Conservation (phyloP, 176 grass and related monocot species). For the Avena atlantica region DNA sequence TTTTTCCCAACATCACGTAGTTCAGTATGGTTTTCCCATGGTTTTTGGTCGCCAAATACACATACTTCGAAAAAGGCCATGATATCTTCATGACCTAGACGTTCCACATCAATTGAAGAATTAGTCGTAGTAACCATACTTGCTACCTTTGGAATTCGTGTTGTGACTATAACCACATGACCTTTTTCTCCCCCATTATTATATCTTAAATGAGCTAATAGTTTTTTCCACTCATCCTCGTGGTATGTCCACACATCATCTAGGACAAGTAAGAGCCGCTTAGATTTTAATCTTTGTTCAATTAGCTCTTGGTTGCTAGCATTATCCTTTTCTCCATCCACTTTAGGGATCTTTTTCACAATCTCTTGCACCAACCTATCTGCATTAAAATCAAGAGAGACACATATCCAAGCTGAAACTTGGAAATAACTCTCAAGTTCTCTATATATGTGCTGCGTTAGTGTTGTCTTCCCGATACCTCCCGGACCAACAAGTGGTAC, state of each 20-base stretch:
- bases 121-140: not conserved
- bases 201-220: not conserved
- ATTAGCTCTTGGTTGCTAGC: not conserved
- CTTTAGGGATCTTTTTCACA: not conserved
- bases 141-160: not conserved
- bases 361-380: not conserved
- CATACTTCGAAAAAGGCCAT: not conserved
- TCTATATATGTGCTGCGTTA: conserved; percentile 39
- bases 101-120: not conserved
- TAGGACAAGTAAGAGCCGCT: conserved; percentile 27
- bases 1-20: not conserved
- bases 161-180: conserved; percentile 40
- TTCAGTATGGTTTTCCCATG: not conserved
- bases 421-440: conserved; percentile 16
- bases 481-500: conserved; percentile 52
- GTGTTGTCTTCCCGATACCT: conserved; percentile 58
- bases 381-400: conserved; percentile 33
- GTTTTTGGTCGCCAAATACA: not conserved
- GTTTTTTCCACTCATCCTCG: conserved; percentile 1
- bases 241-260: conserved; percentile 41
- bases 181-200: not conserved
- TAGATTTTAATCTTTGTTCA: not conserved
- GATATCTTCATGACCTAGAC: not conserved
- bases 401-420: conserved; percentile 32
- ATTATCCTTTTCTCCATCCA: not conserved